Evolutionary conservation across 768 basidiomycete species (phyloP), one percentile per base, ranked within the genome.

Genomic region (Asterophora parasitica): DNA sequence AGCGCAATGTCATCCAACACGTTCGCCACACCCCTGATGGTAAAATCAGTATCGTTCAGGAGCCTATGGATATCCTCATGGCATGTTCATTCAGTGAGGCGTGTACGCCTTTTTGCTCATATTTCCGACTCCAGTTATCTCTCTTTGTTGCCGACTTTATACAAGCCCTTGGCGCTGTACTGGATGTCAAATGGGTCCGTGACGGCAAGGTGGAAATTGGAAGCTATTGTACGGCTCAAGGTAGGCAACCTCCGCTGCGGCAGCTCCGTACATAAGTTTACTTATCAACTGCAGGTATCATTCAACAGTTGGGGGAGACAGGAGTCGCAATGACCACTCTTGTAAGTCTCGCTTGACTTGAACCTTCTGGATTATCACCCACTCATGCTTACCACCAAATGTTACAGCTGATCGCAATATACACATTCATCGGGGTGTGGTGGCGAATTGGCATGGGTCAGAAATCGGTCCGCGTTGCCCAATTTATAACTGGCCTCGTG

Each of bases 271-370:
- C 15, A 28, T 30, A 10, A 34, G 5, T 15, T 34, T 7, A 28
- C 20, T 27, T 7, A 35, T 15, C 28, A 39, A 16, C 44, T 4
- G 16, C 26, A 69, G 72, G 70, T 13, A 55, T 67, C 35, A 50
- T 74, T 4, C 66, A 72, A 49, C 69, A 73, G 46, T 46, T 73
- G 0, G 73, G 75, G 7, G 74, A 75, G 41, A 65, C 71, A 3
- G 67, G 65, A 17, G 70, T 67, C 3, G 71, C 68, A 4, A 63
- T 75, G 32, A 64, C 66, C 2, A 75, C 71, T 13, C 60, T 75
- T 10, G 73, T 75, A 48, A 50, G 64, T 54, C 11, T 12, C 37
- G 23, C 4, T 15, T 11, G 37, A 30, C 3, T 41, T n/a, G n/a
- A n/a, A n/a, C n/a, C 23, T 33, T 35, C 32, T 39, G 26, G 8